phyloP scores from a whole-genome alignment of 2,329 filamentous ascomycete species.

The Fusarium sp. region DNA sequence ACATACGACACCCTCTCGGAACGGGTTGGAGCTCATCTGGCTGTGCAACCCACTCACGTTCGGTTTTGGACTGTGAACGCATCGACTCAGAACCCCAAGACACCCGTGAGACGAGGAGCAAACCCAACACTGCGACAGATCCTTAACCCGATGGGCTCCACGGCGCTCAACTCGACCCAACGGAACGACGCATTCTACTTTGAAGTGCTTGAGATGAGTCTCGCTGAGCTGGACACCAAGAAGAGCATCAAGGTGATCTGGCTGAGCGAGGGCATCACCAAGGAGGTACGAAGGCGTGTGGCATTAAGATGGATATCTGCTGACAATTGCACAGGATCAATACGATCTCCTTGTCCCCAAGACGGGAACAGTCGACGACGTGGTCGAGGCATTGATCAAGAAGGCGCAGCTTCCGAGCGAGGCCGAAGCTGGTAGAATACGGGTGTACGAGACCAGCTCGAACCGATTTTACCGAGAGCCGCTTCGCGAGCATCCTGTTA shows the following conservation, averaged over 20 bases:
- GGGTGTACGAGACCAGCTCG: conserved; percentile 85
- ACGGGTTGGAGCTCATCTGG: conserved; percentile 82
- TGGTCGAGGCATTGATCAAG: conserved; percentile 80
- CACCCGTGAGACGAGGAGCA: conserved; percentile 77
- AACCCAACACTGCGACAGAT: conserved; percentile 82
- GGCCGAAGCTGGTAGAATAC: conserved; percentile 73
- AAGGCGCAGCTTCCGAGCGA: conserved; percentile 86
- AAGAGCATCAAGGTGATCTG: conserved; percentile 86
- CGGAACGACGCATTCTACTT: conserved; percentile 86
- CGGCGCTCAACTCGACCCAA: conserved; percentile 77
- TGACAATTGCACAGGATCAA: conserved; percentile 66
- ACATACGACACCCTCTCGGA: conserved; percentile 88
- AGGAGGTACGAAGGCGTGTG: conserved; percentile 73
- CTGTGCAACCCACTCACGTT: conserved; percentile 85
- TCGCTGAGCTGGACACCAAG: conserved; percentile 93
- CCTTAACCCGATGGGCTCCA: conserved; percentile 76
- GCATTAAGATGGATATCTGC: background rate
- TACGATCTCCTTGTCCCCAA: conserved; percentile 90
- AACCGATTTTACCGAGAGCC: conserved; percentile 89
- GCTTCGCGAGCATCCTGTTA: conserved; percentile 75
- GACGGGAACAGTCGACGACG: conserved; percentile 81
- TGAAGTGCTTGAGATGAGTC: conserved; percentile 92
- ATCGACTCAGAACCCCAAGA: conserved; percentile 80
- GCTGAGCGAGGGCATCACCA: conserved; percentile 89
- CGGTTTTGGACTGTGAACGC: conserved; percentile 90